Evolutionary conservation across 2,329 filamentous ascomycete genomes (phyloP).

Genomic region (Sporothrix luriei): DNA sequence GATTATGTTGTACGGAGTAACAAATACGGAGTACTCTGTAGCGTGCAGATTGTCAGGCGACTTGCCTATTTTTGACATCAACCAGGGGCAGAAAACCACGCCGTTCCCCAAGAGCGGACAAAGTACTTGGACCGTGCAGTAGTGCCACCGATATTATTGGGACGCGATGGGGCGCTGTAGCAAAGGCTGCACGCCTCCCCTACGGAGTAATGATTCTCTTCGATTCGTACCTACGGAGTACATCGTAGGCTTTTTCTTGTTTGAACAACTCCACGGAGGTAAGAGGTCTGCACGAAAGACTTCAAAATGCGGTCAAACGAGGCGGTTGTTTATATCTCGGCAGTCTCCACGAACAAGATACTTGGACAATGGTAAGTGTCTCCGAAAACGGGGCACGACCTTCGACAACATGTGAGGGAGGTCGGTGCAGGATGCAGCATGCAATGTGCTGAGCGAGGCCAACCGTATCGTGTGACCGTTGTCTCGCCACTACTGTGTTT

Average conservation of each 20-base stretch:
- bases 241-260: background rate
- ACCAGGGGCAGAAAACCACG: conserved; percentile 11
- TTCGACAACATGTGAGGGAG: background rate
- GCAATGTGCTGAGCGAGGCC: conserved; percentile 2
- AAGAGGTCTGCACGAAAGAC: background rate
- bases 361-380: background rate
- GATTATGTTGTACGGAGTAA: background rate
- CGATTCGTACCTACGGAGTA: too few relatives aligned
- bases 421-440: conserved; percentile 2
- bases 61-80: conserved; percentile 16
- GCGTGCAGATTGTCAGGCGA: conserved; percentile 23
- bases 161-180: conserved; percentile 3
- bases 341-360: background rate
- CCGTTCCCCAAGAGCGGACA: conserved; percentile 18
- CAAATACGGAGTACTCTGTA: conserved; percentile 3
- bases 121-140: conserved; percentile 16
- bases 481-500: background rate
- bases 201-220: background rate
- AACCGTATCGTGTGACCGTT: background rate
- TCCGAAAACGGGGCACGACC: background rate
- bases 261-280: background rate
- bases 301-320: conserved; percentile 10
- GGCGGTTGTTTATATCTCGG: background rate
- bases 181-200: conserved; percentile 7
- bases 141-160: conserved; percentile 17